Percentiles rank a stretch among this genome's conserved stretches.
These are phyloP conservation scores for Haplosporangium sp. DNA, from an alignment of 371 early-diverging fungal genomes.

Conservation along the genomic window DNA sequence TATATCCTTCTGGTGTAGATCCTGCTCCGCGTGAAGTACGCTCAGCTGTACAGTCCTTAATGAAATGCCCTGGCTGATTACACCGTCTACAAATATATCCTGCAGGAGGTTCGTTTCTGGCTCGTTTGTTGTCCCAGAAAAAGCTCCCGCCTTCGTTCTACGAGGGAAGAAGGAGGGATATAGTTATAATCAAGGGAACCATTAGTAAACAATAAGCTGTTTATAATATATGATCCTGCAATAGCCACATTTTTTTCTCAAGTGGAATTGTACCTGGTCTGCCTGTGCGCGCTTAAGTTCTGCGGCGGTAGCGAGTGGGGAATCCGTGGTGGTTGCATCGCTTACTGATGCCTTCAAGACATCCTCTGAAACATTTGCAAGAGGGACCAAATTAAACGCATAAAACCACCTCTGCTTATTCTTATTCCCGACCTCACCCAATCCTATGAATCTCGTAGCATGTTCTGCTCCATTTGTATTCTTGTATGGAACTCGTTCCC, in stretches of 20 bases:
- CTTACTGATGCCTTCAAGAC: conserved; percentile 55
- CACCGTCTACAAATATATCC: conserved; percentile 69
- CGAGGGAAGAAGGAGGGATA: neutral
- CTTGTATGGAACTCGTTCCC: conserved; percentile 87
- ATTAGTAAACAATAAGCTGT: neutral
- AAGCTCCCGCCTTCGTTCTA: conserved; percentile 27
- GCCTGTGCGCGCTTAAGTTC: conserved; percentile 43
- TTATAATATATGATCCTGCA: too few species aligned
- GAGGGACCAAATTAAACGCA: conserved; percentile 86
- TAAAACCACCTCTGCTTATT: conserved; percentile 90
- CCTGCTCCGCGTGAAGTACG: neutral
- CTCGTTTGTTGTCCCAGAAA: conserved; percentile 29
- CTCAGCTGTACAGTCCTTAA: conserved; percentile 52
- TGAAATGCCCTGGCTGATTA: conserved; percentile 59
- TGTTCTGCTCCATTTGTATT: conserved; percentile 70
- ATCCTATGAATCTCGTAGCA: conserved; percentile 87
- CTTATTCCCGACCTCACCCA: conserved; percentile 76
- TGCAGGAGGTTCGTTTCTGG: conserved; percentile 55
- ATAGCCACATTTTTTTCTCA: neutral
- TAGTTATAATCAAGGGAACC: neutral
- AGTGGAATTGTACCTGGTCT: conserved; percentile 24
- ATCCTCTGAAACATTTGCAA: conserved; percentile 62
- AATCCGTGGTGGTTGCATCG: conserved; percentile 71
- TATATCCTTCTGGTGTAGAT: conserved; percentile 58
- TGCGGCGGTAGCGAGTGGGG: conserved; percentile 64